Evolutionary conservation across 139 green algal species (phyloP).

Genomic region (Tetradesmus obliquus): DNA sequence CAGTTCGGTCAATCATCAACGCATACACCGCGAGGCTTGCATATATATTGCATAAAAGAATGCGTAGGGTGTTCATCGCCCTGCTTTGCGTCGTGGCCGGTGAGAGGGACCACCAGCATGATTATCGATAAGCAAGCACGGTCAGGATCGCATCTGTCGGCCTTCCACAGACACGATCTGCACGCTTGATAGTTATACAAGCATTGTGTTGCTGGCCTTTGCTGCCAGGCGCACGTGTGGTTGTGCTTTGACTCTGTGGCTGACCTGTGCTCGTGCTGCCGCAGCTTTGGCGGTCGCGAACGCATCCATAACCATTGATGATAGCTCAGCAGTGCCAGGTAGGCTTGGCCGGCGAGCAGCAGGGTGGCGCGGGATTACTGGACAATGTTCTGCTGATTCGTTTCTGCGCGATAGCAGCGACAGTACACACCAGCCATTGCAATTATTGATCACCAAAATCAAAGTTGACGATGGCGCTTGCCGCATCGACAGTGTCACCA

Average conservation of each 20-base stretch:
- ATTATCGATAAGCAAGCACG: neutral
- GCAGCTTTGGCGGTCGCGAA: constrained; percentile 1
- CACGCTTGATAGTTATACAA: neutral
- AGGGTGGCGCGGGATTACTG: neutral
- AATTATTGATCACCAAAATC: no score
- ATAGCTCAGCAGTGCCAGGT: neutral
- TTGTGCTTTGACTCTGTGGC: neutral
- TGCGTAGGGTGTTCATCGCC: neutral
- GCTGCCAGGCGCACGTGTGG: neutral
- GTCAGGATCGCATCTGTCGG: neutral
- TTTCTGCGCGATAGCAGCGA: neutral
- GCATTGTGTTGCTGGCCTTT: neutral
- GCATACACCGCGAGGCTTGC: neutral
- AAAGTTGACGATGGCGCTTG: no score
- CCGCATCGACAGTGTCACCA: neutral
- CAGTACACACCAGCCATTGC: neutral
- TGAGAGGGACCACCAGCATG: neutral
- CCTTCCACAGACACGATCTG: neutral
- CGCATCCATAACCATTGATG: neutral
- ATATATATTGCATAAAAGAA: neutral
- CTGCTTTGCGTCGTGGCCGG: neutral
- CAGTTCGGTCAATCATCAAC: neutral
- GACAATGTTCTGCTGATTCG: neutral
- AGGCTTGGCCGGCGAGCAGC: neutral
- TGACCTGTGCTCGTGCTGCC: neutral